A percentile compares a stretch with the other conserved stretches of the same genome.
Evolutionary conservation across 2,329 filamentous ascomycete genomes (phyloP).

Genomic region (Apiospora pterosperma): DNA sequence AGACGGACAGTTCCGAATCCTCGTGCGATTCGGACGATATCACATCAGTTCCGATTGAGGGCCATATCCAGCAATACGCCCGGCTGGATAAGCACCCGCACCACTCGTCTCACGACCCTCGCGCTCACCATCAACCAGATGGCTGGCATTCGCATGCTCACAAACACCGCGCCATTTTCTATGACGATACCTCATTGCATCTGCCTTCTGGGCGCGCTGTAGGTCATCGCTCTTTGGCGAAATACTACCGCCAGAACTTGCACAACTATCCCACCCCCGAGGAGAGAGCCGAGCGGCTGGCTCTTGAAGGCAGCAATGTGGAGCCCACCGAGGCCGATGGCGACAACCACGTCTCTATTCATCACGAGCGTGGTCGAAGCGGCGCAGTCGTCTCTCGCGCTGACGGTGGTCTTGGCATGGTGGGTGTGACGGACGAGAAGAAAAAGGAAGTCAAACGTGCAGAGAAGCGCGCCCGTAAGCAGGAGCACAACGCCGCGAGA

Average conservation of each 20-base stretch:
- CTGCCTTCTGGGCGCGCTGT: conserved; percentile 86
- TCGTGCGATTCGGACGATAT: conserved; percentile 85
- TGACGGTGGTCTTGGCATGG: conserved; percentile 72
- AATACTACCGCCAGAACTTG: conserved; percentile 91
- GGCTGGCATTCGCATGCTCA: conserved; percentile 83
- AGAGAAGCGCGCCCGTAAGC: conserved; percentile 67
- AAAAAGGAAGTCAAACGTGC: conserved; percentile 63
- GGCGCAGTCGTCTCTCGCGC: conserved; percentile 62
- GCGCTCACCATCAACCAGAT: conserved; percentile 70
- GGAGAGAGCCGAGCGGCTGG: conserved; percentile 67
- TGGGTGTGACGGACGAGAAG: conserved; percentile 72
- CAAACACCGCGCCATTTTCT: conserved; percentile 75
- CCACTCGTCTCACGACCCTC: conserved; percentile 68
- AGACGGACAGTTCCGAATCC: conserved; percentile 89
- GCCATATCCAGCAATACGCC: conserved; percentile 67
- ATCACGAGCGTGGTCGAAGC: conserved; percentile 38
- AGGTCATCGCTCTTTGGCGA: conserved; percentile 82
- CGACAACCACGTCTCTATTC: conserved; percentile 30
- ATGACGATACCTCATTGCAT: conserved; percentile 91
- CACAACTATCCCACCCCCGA: conserved; percentile 76
- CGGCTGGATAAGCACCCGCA: conserved; percentile 70
- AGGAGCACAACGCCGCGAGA: conserved; percentile 58
- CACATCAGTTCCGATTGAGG: conserved; percentile 72
- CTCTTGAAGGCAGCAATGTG: conserved; percentile 45
- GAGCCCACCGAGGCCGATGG: not conserved